Conservation (phyloP, 2,329 filamentous ascomycete genomes). For the Colletotrichum orchidophilum region DNA sequence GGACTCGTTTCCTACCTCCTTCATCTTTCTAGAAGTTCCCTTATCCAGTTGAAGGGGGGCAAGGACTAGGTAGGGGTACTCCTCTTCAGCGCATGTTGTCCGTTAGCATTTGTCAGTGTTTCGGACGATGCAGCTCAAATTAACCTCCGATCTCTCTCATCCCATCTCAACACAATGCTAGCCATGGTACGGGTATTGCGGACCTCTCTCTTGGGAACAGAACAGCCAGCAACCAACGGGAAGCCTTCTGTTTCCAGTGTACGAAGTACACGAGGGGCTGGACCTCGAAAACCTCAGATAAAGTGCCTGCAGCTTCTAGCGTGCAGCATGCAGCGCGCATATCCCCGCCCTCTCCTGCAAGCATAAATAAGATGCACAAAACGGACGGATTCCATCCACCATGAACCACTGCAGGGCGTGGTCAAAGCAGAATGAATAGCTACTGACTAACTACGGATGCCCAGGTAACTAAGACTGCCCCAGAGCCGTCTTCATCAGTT, state of each 20-base stretch:
- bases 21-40: background rate
- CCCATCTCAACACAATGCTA: background rate
- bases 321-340: background rate
- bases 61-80: background rate
- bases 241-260: background rate
- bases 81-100: background rate
- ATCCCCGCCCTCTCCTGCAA: background rate
- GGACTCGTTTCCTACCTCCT: background rate
- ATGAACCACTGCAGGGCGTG: background rate
- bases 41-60: background rate
- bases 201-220: background rate
- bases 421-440: slow-evolving; percentile 6
- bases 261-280: too few species aligned
- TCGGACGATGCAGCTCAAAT: slow-evolving; percentile 6
- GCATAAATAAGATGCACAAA: background rate
- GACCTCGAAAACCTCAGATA: slow-evolving; percentile 6
- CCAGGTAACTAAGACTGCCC: too few species aligned
- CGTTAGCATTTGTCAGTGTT: slow-evolving; percentile 2
- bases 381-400: background rate
- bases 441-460: too few species aligned
- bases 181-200: background rate
- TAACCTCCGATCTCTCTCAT: slow-evolving; percentile 5
- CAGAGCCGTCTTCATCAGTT: too few species aligned
- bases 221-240: background rate
- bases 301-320: background rate